Evolutionary conservation across 768 basidiomycete species (phyloP).

Genomic region (Crassisporium funariophilum): DNA sequence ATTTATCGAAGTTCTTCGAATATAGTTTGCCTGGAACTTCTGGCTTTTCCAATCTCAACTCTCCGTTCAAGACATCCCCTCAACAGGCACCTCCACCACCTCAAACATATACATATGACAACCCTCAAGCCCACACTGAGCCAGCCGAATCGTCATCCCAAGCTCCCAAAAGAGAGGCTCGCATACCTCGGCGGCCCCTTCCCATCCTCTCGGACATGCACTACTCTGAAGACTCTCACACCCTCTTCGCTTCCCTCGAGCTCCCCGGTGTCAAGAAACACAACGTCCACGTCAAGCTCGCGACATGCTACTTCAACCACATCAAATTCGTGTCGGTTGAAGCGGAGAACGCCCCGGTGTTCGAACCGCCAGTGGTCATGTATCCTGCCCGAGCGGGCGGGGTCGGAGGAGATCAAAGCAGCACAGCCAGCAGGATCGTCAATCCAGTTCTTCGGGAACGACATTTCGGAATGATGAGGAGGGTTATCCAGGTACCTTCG

Average conservation of each 20-base stretch:
- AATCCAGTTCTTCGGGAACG: conserved; percentile 26
- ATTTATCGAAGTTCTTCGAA: too few relatives aligned
- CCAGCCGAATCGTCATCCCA: neutral
- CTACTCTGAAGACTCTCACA: conserved; percentile 52
- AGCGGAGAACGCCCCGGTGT: conserved; percentile 45
- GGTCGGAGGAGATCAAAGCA: conserved; percentile 1
- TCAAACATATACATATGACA: too few relatives aligned
- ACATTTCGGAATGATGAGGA: conserved; percentile 26
- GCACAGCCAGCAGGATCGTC: conserved; percentile 14
- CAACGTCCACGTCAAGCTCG: conserved; percentile 61
- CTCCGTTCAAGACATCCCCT: neutral
- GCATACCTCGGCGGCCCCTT: neutral
- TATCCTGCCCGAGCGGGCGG: neutral
- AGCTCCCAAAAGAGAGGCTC: too few relatives aligned
- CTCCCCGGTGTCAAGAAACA: conserved; percentile 64
- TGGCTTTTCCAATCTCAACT: neutral
- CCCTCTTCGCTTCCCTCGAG: conserved; percentile 64
- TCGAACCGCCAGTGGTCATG: conserved; percentile 28
- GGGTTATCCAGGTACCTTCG: conserved; percentile 26
- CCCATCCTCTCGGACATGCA: conserved; percentile 61
- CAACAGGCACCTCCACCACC: neutral
- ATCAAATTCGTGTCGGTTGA: conserved; percentile 61
- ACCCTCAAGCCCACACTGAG: neutral
- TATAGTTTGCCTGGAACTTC: too few relatives aligned
- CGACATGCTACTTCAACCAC: conserved; percentile 61